phyloP scores from a whole-genome alignment of 2,329 filamentous ascomycete species.

The Sphaerostilbella broomeana region DNA sequence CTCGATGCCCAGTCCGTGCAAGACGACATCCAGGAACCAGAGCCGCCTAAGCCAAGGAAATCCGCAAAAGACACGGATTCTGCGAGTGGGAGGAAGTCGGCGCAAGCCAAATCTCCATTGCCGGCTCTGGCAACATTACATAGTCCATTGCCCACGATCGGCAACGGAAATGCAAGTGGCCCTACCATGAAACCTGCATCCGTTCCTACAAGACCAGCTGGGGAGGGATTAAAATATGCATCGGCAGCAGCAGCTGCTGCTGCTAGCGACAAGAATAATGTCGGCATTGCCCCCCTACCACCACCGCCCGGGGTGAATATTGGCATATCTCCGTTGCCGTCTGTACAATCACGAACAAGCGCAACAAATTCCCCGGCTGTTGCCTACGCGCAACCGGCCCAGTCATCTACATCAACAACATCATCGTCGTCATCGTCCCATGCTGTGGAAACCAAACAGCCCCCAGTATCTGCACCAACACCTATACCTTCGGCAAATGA shows the following conservation, averaged over 20 bases:
- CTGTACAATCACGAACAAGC: conserved; percentile 48
- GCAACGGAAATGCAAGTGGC: conserved; percentile 49
- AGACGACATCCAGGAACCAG: conserved; percentile 64
- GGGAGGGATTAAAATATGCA: conserved; percentile 91
- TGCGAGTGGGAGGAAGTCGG: conserved; percentile 65
- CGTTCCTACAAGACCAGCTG: conserved; percentile 73
- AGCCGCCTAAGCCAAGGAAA: conserved; percentile 44
- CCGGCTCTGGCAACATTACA: conserved; percentile 90
- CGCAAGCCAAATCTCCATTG: conserved; percentile 87
- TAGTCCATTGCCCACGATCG: conserved; percentile 56
- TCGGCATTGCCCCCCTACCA: conserved; percentile 88
- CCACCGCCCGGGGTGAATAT: conserved; percentile 66
- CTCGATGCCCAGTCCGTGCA: conserved; percentile 91
- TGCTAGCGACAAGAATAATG: conserved; percentile 76
- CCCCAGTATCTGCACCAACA: conserved; percentile 22
- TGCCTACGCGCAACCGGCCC: conserved; percentile 34
- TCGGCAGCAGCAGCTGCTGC: conserved; percentile 92
- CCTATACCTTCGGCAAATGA: conserved; percentile 19
- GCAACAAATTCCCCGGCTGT: conserved; percentile 48
- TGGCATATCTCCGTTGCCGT: conserved; percentile 42
- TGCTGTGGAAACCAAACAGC: conserved; percentile 27
- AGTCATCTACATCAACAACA: conserved; percentile 16
- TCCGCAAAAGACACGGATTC: conserved; percentile 52
- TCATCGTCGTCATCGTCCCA: conserved; percentile 11
- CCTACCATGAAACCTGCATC: conserved; percentile 87